Conservation (phyloP, 1,139 yeast genomes). For the Suhomyces bribrorum region DNA sequence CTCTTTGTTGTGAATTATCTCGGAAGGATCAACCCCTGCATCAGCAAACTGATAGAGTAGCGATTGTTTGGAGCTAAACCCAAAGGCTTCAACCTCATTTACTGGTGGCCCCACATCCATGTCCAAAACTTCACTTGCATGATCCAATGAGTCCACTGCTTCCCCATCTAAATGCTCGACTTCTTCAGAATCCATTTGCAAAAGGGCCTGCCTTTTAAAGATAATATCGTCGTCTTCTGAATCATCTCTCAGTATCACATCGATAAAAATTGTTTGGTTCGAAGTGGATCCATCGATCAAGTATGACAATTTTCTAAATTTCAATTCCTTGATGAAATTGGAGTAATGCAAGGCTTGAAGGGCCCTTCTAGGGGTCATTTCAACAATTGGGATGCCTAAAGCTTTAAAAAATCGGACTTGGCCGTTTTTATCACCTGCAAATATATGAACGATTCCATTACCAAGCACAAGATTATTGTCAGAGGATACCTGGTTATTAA, state of each 20-base stretch:
- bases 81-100: neutral
- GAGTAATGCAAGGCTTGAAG: constrained; percentile 70
- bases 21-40: constrained; percentile 41
- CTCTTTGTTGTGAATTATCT: constrained; percentile 4
- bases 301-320: constrained; percentile 57
- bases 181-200: neutral
- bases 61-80: constrained; percentile 34
- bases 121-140: constrained; percentile 1
- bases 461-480: constrained; percentile 48
- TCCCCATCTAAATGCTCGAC: neutral
- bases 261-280: constrained; percentile 63
- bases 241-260: constrained; percentile 43
- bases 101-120: constrained; percentile 13
- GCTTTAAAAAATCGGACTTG: constrained; percentile 30
- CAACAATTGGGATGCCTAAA: constrained; percentile 28
- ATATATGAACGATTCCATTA: constrained; percentile 66
- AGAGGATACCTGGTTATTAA: constrained; percentile 22
- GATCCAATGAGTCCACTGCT: neutral
- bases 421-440: constrained; percentile 24
- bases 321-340: constrained; percentile 67
- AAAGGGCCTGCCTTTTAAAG: neutral
- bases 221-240: constrained; percentile 25
- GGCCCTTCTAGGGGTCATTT: constrained; percentile 71
- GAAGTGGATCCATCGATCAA: constrained; percentile 55
- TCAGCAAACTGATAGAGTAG: constrained; percentile 69